These are phyloP conservation scores for Cyberlindnera suaveolens DNA, from an alignment of 805 yeast genomes.

Conservation along the genomic window DNA sequence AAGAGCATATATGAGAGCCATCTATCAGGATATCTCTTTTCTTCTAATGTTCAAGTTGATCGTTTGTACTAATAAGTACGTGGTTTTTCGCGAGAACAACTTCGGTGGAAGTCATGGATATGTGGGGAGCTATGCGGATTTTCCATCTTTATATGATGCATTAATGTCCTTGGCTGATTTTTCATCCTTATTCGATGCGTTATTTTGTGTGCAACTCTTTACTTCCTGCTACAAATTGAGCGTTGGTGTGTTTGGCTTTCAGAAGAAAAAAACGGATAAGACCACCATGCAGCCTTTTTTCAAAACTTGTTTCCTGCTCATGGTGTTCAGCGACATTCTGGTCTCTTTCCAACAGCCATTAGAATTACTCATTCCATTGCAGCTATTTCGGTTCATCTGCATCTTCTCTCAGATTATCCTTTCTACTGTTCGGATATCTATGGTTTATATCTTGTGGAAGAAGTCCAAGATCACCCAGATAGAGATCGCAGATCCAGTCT, in stretches of 20 bases:
- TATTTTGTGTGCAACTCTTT: background rate
- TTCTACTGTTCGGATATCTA: constrained; percentile 15
- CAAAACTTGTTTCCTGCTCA: background rate
- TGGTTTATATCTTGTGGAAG: constrained; percentile 13
- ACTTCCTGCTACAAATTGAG: constrained; percentile 9
- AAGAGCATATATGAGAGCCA: constrained; percentile 4
- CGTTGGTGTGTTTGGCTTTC: constrained; percentile 10
- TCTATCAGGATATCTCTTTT: background rate
- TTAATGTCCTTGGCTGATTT: background rate
- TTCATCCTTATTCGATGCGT: background rate
- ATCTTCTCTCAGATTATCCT: too few species aligned
- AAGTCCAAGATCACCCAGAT: constrained; percentile 9
- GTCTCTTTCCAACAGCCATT: constrained; percentile 1
- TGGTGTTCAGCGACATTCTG: background rate
- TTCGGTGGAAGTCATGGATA: too few species aligned
- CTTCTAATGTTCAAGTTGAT: too few species aligned
- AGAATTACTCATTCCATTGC: constrained; percentile 13
- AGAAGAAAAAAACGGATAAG: constrained; percentile 2
- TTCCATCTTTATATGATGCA: too few species aligned
- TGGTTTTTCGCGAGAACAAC: too few species aligned
- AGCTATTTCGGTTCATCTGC: constrained; percentile 1
- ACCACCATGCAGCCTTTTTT: constrained; percentile 2
- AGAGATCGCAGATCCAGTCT: constrained; percentile 12
- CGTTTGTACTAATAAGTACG: too few species aligned
- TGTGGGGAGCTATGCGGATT: too few species aligned